Conservation (phyloP, 2,329 filamentous ascomycete genomes). For the Aspergillus sp. region DNA sequence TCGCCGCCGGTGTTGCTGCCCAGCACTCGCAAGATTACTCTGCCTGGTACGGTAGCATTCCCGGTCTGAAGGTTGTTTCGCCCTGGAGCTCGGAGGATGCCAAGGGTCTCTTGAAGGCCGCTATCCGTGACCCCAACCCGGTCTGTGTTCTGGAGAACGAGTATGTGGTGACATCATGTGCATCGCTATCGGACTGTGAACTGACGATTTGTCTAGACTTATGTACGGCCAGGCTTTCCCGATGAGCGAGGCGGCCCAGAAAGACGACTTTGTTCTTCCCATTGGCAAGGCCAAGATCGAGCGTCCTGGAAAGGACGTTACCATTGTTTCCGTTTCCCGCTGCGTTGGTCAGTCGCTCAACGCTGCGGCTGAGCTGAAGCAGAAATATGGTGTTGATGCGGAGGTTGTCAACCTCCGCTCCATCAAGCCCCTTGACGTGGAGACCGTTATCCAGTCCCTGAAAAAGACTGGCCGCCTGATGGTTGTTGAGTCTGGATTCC, state of each 20-base stretch:
- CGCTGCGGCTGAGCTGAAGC: slow-evolving; percentile 85
- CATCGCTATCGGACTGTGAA: slow-evolving; percentile 1
- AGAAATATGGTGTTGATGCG: slow-evolving; percentile 90
- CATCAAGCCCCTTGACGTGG: slow-evolving; percentile 91
- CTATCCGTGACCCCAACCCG: slow-evolving; percentile 96
- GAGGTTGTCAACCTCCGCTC: slow-evolving; percentile 98
- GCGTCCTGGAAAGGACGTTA: slow-evolving; percentile 89
- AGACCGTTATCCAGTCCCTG: slow-evolving; percentile 90
- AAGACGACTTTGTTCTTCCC: slow-evolving; percentile 91
- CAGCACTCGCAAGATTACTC: slow-evolving; percentile 99
- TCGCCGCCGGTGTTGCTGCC: slow-evolving; percentile 87
- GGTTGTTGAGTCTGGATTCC: slow-evolving; percentile 91
- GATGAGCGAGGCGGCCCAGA: slow-evolving; percentile 95
- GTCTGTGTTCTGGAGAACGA: slow-evolving; percentile 87
- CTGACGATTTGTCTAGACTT: slow-evolving; percentile 46
- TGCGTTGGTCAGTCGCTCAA: slow-evolving; percentile 87
- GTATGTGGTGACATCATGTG: slow-evolving; percentile 31
- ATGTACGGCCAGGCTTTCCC: slow-evolving; percentile 92
- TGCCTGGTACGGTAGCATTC: slow-evolving; percentile 97
- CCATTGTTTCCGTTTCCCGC: slow-evolving; percentile 88
- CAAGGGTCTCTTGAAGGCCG: slow-evolving; percentile 95
- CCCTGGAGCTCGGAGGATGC: slow-evolving; percentile 97
- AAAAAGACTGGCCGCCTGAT: slow-evolving; percentile 97
- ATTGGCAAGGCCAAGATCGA: slow-evolving; percentile 99
- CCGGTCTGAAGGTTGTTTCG: slow-evolving; percentile 91